Base-by-base conservation (phyloP, 495 filamentous ascomycete species). In the Chaetomium cochliodes region DNA sequence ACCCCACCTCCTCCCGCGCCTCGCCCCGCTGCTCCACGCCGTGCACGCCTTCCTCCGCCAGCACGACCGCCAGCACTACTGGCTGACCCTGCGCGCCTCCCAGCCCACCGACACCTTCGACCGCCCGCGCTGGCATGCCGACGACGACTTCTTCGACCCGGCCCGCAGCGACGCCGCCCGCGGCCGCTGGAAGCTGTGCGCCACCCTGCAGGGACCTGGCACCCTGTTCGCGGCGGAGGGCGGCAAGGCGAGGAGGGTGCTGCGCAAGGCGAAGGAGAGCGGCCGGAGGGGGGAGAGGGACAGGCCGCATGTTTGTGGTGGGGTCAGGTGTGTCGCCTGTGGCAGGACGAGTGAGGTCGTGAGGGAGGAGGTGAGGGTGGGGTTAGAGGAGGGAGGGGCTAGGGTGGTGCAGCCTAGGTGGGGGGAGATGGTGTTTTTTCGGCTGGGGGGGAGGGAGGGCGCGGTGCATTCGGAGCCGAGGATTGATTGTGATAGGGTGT, bases 391-490 rank as follows among this genome's bases (percentile, higher is more conserved):
- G 23, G 51, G 58, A 22, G 73, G 67, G n/a, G 73, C 71, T 0
- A 71, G 67, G n/a, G 73, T 72, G 2, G 70, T 74, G 22, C 74
- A 76, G 55, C 72, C 74, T 23, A 69, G 72, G 64, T 44, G 54
- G 1, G 69, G 70, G 18, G 73, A 76, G 23, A 58, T 73, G 25
- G 64, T 72, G 11, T 76, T 76, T 65, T 62, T 76, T 16, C 75
- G 59, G 46, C 11, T 75, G 28, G 74, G 74, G n/a, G 46, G 65
- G 55, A 66, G 67, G 41, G 62, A 65, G 22, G 74, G 74, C 3
- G 73, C 73, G 1, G 71, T 75, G n/a, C 74, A 76, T 62, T 75
- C 74, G 25, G 74, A 76, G 64, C 73, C 73, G 44, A 69, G 69
- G 64, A 65, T 65, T 18, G 60, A 60, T 2, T 67, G 72, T 11